Evolutionary conservation across 371 early-diverging fungal species (phyloP), one percentile per base, ranked within the genome.

Genomic region (Lichtheimia ornata): DNA sequence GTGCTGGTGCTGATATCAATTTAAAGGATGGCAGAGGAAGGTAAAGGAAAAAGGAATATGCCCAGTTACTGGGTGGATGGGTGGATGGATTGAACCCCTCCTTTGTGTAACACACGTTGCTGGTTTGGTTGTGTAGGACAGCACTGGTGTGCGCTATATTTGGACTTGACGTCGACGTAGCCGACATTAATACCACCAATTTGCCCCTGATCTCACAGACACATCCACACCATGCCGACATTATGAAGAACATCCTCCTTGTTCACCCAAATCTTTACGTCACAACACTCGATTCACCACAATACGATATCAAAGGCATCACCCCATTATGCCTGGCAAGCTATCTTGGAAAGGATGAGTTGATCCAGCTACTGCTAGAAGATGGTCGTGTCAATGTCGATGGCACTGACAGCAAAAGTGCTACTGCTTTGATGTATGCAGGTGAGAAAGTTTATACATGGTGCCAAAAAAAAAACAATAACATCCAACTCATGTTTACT

Each of bases 371-470:
- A 41, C 65, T 91, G 47, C 62, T 91, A 50, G 87, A 86, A 51
- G 84, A 81, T 44, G 89, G 88, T 1, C 76, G 86, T 17, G 83
- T 84, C 18, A 83, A 85, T 72, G 88, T 88, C 12, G 84, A 91
- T 71, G 87, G 84, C 0, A 75, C 82, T 2, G 89, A 89, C 54
- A 77, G 82, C 57, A 91, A 89, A 66, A 87, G 87, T 20, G 88
- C 91, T 11, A 88, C 91, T 3, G 85, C 90, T 3, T 62, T 91
- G n/a, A 91, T 91, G 91, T 91, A 89, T 77, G 91, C 91, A 50
- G 88, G 89, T 88, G 84, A 64, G 60, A 22, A 2, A 22, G 22
- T 22, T 22, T 45, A 9, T 22, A 42, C 30, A 12, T 3, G 20
- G 25, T 44, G 47, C 9, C 0, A 35, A 5, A 47, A 52, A 44